Evolutionary conservation across 495 filamentous ascomycete species (phyloP).

Genomic region (Tuber borchii): DNA sequence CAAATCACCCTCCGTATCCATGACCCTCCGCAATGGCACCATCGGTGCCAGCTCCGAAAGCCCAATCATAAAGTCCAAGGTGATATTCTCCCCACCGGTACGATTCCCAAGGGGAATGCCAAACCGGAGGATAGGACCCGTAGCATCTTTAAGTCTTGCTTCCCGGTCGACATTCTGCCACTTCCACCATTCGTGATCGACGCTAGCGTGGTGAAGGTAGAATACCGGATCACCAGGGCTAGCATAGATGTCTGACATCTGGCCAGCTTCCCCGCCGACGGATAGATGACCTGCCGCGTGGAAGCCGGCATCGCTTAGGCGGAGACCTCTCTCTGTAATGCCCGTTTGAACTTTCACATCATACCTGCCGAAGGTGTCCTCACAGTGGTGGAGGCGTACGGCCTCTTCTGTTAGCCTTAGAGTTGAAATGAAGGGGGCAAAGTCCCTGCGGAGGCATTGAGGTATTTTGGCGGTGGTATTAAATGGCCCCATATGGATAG

Average conservation of each 20-base stretch:
- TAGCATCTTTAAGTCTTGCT: slow-evolving; percentile 3
- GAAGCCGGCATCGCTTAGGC: slow-evolving; percentile 40
- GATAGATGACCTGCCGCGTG: slow-evolving; percentile 53
- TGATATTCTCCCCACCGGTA: slow-evolving; percentile 16
- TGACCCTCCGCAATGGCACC: slow-evolving; percentile 10
- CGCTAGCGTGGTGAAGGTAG: slow-evolving; percentile 54
- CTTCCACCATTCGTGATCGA: slow-evolving; percentile 55
- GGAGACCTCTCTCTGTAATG: slow-evolving; percentile 2
- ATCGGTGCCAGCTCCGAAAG: slow-evolving; percentile 1
- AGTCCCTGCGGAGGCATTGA: slow-evolving; percentile 17
- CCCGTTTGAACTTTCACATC: slow-evolving; percentile 45
- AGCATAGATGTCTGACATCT: slow-evolving; percentile 46
- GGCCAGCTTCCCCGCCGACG: slow-evolving; percentile 51
- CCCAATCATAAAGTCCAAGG: slow-evolving; percentile 5
- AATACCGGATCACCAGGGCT: slow-evolving; percentile 56
- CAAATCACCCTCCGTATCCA: slow-evolving; percentile 17
- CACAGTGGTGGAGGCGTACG: background rate
- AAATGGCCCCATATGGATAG: slow-evolving; percentile 12
- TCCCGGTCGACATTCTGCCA: slow-evolving; percentile 20
- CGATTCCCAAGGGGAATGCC: slow-evolving; percentile 12
- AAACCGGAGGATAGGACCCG: slow-evolving; percentile 6
- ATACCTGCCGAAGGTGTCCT: slow-evolving; percentile 41
- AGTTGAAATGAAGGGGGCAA: slow-evolving; percentile 3
- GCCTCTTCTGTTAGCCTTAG: background rate
- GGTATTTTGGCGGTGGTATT: background rate